Percentiles rank a stretch among this genome's conserved stretches.
phyloP scores from a whole-genome alignment of 768 basidiomycete genomes.

The Sporobolomyces phaffii region DNA sequence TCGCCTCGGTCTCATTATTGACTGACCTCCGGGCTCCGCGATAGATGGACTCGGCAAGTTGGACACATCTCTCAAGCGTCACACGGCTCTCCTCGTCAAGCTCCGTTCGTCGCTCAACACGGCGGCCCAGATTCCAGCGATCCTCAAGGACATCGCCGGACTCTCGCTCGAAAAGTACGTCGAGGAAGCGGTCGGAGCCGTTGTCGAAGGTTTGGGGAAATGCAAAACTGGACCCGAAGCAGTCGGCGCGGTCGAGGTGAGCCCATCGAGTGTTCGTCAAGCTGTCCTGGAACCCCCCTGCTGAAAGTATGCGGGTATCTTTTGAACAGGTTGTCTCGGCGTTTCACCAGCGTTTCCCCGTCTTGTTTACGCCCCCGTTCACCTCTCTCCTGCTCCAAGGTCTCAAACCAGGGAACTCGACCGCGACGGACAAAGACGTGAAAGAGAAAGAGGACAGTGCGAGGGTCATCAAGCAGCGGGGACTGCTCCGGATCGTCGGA shows the following conservation, averaged over 20 bases:
- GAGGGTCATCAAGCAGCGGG: constrained; percentile 73
- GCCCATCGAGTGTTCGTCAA: not conserved
- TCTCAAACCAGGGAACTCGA: constrained; percentile 49
- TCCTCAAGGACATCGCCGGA: constrained; percentile 80
- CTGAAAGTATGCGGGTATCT: no score
- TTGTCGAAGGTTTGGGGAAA: constrained; percentile 72
- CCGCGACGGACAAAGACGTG: constrained; percentile 57
- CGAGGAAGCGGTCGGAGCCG: constrained; percentile 83
- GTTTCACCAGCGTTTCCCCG: constrained; percentile 78
- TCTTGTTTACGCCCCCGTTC: constrained; percentile 68
- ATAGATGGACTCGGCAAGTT: constrained; percentile 48
- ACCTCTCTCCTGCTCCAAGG: constrained; percentile 55
- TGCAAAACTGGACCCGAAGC: constrained; percentile 92
- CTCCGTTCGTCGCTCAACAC: constrained; percentile 70
- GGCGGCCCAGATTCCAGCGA: constrained; percentile 48
- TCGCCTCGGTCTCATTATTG: not conserved
- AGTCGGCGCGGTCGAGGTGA: constrained; percentile 85
- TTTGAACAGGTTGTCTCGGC: constrained; percentile 70
- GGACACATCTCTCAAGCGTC: constrained; percentile 91
- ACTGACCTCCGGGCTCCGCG: no score
- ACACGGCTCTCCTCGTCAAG: constrained; percentile 90
- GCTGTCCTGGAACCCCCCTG: not conserved
- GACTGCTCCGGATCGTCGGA: constrained; percentile 74
- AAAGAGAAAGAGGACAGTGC: constrained; percentile 85
- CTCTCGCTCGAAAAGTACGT: constrained; percentile 91